Evolutionary conservation across 441 rosid genomes (phyloP).

Genomic region (Croton laevigatus): DNA sequence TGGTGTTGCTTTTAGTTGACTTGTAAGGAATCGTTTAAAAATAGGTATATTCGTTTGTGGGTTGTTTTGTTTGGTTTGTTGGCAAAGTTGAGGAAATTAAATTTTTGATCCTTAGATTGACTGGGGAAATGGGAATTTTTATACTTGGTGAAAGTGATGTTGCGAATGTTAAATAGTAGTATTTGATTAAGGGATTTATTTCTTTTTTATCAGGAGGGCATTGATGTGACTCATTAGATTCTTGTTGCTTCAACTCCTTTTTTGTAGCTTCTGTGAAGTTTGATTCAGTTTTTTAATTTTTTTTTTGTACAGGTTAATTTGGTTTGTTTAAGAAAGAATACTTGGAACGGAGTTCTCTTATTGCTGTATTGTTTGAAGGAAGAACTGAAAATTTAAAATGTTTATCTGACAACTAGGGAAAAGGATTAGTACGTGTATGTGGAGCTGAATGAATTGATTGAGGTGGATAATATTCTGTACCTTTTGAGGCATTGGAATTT

Average conservation of each 20-base stretch:
- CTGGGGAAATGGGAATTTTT: constrained; percentile 10
- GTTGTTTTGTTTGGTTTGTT: constrained; percentile 14
- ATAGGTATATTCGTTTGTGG: constrained; percentile 1
- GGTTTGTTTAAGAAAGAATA: constrained; percentile 10
- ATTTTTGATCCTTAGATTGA: constrained; percentile 8
- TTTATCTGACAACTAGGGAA: constrained; percentile 12
- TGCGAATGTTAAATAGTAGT: neutral
- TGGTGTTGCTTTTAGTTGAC: constrained; percentile 21
- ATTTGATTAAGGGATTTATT: constrained; percentile 14
- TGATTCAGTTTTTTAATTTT: constrained; percentile 14
- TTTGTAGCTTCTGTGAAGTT: constrained; percentile 6
- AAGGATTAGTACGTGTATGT: constrained; percentile 3
- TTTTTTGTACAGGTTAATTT: constrained; percentile 18
- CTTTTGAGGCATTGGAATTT: constrained; percentile 2
- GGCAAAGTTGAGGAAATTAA: neutral
- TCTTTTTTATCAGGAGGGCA: constrained; percentile 1
- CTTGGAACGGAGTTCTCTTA: constrained; percentile 7
- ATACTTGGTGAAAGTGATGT: constrained; percentile 1
- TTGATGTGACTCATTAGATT: constrained; percentile 20
- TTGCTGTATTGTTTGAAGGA: constrained; percentile 2
- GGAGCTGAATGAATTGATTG: constrained; percentile 16
- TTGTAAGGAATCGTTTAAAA: neutral
- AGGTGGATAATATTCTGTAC: constrained; percentile 1
- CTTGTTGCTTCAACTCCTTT: constrained; percentile 11
- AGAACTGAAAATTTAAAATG: constrained; percentile 6